phyloP scores from a whole-genome alignment of 441 rosid species.

The Populus hybrid region DNA sequence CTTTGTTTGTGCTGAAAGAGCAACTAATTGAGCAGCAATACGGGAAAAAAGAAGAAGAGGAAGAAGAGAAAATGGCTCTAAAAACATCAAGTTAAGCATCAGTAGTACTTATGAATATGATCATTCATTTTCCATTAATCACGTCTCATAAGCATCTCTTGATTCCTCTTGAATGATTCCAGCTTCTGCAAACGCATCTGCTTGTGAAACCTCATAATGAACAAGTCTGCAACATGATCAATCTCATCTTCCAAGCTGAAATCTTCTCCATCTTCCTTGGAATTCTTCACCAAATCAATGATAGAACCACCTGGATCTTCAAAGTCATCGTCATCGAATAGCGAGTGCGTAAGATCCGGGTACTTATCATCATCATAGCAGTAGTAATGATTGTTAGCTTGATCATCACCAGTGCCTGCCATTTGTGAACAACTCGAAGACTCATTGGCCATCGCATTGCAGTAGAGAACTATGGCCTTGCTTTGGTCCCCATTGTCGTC shows the following conservation, averaged over 20 bases:
- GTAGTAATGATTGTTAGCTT: neutral
- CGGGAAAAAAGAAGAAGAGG: neutral
- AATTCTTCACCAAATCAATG: constrained; percentile 67
- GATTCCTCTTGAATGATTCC: constrained; percentile 52
- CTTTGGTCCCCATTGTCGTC: constrained; percentile 24
- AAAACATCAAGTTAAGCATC: too few relatives aligned
- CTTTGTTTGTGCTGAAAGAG: neutral
- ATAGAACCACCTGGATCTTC: constrained; percentile 58
- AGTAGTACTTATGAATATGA: neutral
- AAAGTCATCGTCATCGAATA: constrained; percentile 34
- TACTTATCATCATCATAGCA: constrained; percentile 26
- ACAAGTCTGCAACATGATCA: constrained; percentile 80
- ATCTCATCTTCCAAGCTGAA: constrained; percentile 83
- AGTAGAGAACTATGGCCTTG: constrained; percentile 35
- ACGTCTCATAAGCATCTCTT: constrained; percentile 42
- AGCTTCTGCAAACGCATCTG: constrained; percentile 85
- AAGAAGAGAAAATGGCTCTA: too few relatives aligned
- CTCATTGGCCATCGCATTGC: constrained; percentile 14
- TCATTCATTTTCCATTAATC: constrained; percentile 6
- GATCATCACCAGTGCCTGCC: neutral
- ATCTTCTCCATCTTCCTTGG: constrained; percentile 62
- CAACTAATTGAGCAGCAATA: neutral
- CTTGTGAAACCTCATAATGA: constrained; percentile 68
- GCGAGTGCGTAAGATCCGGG: constrained; percentile 32
- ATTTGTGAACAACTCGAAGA: constrained; percentile 20